Base-by-base conservation (phyloP, 176 grass and related monocot species). In the Zoysia japonica region DNA sequence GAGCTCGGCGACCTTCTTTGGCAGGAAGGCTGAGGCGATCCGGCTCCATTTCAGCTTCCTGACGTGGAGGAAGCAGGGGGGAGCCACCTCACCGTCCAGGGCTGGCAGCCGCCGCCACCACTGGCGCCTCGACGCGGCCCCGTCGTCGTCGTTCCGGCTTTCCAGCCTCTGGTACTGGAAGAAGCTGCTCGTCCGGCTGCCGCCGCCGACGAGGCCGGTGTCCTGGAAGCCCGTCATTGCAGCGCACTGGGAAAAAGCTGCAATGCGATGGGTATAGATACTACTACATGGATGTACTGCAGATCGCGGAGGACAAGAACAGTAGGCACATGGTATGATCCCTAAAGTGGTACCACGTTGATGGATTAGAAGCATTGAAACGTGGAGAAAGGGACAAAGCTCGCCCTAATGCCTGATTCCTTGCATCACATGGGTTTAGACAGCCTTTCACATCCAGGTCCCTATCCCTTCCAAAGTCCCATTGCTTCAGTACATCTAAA, bases 151-250 rank as follows among this genome's bases (percentile, higher is more conserved):
- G 6, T 82, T 74, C 13, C 47, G 43, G 55, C 59, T 66, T 64
- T 85, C 72, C 71, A 91, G 59, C 70, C 70, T 76, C 83, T 86
- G 78, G 78, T 88, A 91, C 40, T 44, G 68, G 85, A 83, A 79
- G 69, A 83, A 71, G 64, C 76, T 15, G 3, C 42, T 69, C 17
- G 17, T 16, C 45, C 47, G 64, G 85, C 68, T 45, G 42, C 76
- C 2, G 2, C 53, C 35, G 12, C 45, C 61, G 19, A 63, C 15
- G 9, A 72, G 9, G 65, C 65, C 64, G 2, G 80, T 15, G 56
- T 91, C 90, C 70, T 67, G 82, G 79, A 91, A 66, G 65, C 65
- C 79, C 90, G 83, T 86, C 83, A 78, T 78, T 77, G 82, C 17
- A 76, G 80, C 52, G 61, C 78, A 77, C 53, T 38, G 66, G 38